Evolutionary conservation across 164 flowering plant species (phyloP).

Genomic region (Aristolochia californica): DNA sequence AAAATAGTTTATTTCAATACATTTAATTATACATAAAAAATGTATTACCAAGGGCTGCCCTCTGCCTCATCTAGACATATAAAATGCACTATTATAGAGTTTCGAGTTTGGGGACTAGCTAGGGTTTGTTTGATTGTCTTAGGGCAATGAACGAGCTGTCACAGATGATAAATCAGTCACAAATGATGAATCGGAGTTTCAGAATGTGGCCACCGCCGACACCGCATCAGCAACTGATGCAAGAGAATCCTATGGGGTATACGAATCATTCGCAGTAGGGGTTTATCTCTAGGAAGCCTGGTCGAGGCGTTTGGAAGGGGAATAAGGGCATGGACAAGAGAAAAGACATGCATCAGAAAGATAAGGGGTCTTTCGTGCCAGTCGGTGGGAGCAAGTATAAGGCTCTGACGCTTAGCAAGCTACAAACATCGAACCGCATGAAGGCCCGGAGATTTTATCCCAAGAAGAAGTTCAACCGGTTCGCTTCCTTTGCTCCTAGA

Average conservation of each 20-base stretch:
- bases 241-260: neutral
- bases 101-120: neutral
- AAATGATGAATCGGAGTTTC: slow-evolving; percentile 5
- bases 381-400: slow-evolving; percentile 31
- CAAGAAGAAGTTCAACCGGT: slow-evolving; percentile 56
- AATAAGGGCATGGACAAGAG: slow-evolving; percentile 2
- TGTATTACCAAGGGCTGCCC: no score
- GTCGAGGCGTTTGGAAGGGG: slow-evolving; percentile 3
- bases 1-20: no score
- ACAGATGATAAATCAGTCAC: neutral
- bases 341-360: neutral
- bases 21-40: no score
- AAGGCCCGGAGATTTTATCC: slow-evolving; percentile 59
- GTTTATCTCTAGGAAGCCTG: neutral
- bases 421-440: slow-evolving; percentile 55
- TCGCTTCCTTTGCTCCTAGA: slow-evolving; percentile 74
- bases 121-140: neutral
- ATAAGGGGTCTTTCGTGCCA: neutral
- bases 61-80: no score
- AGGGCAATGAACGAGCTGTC: slow-evolving; percentile 3
- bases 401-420: slow-evolving; percentile 55
- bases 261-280: neutral
- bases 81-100: no score
- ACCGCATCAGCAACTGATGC: neutral
- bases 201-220: neutral